Evolutionary conservation across 2,329 filamentous ascomycete species (phyloP), one percentile per base, ranked within the genome.

Genomic region (Claviceps africana): DNA sequence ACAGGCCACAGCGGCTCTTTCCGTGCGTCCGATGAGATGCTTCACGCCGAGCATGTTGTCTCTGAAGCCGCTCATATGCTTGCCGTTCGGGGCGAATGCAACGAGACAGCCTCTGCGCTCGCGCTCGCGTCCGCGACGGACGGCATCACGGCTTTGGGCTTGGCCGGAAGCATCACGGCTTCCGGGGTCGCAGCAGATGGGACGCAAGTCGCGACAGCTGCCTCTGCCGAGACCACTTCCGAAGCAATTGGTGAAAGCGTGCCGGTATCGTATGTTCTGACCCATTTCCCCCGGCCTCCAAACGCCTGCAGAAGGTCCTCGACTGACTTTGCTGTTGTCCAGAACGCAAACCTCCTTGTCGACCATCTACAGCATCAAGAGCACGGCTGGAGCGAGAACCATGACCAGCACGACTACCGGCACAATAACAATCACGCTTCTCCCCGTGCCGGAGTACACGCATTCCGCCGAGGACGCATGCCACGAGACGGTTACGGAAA

Each of bases 301-400:
- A 19, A 43, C 2, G 4, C 19, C 9, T 28, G 22, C 15, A 17
- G 19, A 8, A 10, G n/a, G n/a, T 11, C 7, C 10, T 50, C 25
- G 22, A 15, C 43, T 50, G 17, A 53, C 21, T n/a, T 42, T 30
- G 25, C 43, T 60, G 44, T 15, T 25, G 22, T 22, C 10, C 17
- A 68, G 67, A 40, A 69, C 67, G 8, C 60, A 63, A 48, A 68
- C 66, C 21, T 57, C 59, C 21, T 53, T 64, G 43, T 60, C 60
- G 22, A 68, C 66, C 43, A 59, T 67, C 50, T 69, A 67, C 56
- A 64, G 58, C 49, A 35, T 39, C 40, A n/a, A 28, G 25, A 49
- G 42, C 48, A 49, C 35, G 21, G 6, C 42, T 31, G 30, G n/a
- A 28, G 10, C 4, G n/a, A 28, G n/a, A 21, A 55, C 52, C n/a